Base-by-base conservation (phyloP, 257 asterid genomes). In the Solanum gandarillasii region DNA sequence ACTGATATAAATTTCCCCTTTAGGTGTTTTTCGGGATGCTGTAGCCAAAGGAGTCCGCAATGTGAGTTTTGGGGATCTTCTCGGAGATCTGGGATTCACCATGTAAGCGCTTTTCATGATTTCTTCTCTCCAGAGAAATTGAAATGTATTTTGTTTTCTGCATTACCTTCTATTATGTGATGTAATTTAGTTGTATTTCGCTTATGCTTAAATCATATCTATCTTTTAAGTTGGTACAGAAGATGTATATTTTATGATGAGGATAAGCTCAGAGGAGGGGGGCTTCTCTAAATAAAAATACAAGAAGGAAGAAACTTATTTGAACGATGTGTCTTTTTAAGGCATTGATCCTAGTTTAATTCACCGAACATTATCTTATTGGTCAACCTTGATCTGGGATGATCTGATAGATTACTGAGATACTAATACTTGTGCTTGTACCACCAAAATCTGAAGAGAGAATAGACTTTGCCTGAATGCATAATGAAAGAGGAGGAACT, bases 41-140 rank as follows among this genome's bases (percentile, higher is more conserved):
- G 94, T 97, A 52, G 93, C 94, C 86, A 97, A 87, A 91, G 99
- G 99, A 92, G 89, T 97, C 88, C 90, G 90, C 72, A 95, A 97
- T 89, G 89, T 95, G 87, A 95, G 98, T 94, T 97, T 97, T 41
- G 98, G 98, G 87, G 98, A 97, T 92, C 98, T 97, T 91, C 94
- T 93, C 48, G 97, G 94, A 90, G 85, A 97, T 91, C 86, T 97
- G 90, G 99, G 99, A 91, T 87, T 94, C 89, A 95, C 98, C 87
- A 95, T 97, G 99, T 97, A 95, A 82, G 86, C 39, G 31, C 43
- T 31, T 82, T 48, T 48, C 86, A 20, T 82, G 86, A 82, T 82
- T 48, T 31, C 71, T 82, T 48, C 46, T 82, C 34, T 31, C 18
- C 7, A 31, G 7, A 48, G 46, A 31, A 48, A 48, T 82, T 52